A percentile compares a stretch with the other conserved stretches of the same genome.
These are phyloP conservation scores for Globisporangium cederbergense DNA, from an alignment of 352 stramenopile genomes.

Conservation along the genomic window DNA sequence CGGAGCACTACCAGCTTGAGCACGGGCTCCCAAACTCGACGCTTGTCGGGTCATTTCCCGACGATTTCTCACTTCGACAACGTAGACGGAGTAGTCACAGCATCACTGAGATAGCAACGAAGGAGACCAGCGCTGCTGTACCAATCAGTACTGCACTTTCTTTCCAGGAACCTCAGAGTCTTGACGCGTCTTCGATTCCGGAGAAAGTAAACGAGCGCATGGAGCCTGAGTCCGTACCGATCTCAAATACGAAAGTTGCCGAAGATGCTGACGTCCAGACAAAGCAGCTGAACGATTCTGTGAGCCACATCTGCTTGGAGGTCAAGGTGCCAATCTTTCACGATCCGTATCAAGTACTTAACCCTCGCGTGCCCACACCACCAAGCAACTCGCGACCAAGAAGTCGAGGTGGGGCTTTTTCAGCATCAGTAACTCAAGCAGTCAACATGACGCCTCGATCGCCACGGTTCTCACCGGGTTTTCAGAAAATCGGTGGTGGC, in stretches of 20 bases:
- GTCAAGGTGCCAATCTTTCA: constrained; percentile 8
- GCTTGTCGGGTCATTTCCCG: constrained; percentile 41
- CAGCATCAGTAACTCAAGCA: neutral
- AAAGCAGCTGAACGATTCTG: constrained; percentile 5
- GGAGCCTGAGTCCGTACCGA: neutral
- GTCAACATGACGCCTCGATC: neutral
- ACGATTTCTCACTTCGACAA: constrained; percentile 13
- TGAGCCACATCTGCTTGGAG: constrained; percentile 8
- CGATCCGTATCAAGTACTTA: neutral
- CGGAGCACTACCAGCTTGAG: constrained; percentile 46
- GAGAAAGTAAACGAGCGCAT: constrained; percentile 9
- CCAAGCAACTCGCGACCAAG: neutral
- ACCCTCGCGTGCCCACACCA: constrained; percentile 4
- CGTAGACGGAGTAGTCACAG: neutral
- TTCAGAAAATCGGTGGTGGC: neutral
- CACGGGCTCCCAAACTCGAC: constrained; percentile 18
- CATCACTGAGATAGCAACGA: too few relatives aligned
- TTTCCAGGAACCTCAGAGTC: neutral
- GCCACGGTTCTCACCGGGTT: neutral
- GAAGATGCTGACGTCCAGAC: neutral
- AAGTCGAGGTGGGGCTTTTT: constrained; percentile 2
- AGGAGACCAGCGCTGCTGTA: neutral
- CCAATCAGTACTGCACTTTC: neutral
- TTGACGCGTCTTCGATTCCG: neutral
- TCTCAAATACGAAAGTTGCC: neutral